These are phyloP conservation scores for Rhodotorula kratochvilovae DNA, from an alignment of 768 basidiomycete genomes.

Conservation along the genomic window DNA sequence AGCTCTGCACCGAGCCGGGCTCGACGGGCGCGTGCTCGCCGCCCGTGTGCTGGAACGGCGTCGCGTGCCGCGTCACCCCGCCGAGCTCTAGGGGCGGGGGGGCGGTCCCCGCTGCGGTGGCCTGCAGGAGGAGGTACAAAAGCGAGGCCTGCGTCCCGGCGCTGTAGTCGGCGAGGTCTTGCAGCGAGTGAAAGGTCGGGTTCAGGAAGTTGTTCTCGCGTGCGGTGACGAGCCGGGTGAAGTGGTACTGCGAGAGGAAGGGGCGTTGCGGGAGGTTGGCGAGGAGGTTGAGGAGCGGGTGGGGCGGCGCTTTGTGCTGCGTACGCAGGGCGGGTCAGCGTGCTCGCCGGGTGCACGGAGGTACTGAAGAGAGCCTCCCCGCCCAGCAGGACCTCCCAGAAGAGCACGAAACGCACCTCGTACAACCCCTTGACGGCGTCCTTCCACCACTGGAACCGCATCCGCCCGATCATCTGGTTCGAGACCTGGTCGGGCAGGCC, in stretches of 20 bases:
- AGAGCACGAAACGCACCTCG: constrained; percentile 22
- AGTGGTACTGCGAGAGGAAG: constrained; percentile 38
- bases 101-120: neutral
- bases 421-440: constrained; percentile 37
- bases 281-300: constrained; percentile 35
- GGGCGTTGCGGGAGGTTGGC: constrained; percentile 19
- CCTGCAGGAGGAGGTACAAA: constrained; percentile 34
- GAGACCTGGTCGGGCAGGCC: constrained; percentile 38
- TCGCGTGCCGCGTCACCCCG: constrained; percentile 10
- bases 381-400: neutral
- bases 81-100: neutral
- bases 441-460: constrained; percentile 43
- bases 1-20: neutral
- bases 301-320: constrained; percentile 33
- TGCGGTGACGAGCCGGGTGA: constrained; percentile 35
- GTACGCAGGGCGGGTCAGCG: neutral
- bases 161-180: constrained; percentile 39
- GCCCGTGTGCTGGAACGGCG: constrained; percentile 32
- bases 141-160: constrained; percentile 32
- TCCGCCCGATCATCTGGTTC: constrained; percentile 36
- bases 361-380: no score
- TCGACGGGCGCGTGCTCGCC: constrained; percentile 19
- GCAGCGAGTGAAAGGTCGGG: constrained; percentile 34
- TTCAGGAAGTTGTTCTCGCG: constrained; percentile 38
- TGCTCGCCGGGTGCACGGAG: no score